These are phyloP conservation scores for Gomphus bonarii DNA, from an alignment of 1,284 basidiomycete genomes.

Conservation along the genomic window DNA sequence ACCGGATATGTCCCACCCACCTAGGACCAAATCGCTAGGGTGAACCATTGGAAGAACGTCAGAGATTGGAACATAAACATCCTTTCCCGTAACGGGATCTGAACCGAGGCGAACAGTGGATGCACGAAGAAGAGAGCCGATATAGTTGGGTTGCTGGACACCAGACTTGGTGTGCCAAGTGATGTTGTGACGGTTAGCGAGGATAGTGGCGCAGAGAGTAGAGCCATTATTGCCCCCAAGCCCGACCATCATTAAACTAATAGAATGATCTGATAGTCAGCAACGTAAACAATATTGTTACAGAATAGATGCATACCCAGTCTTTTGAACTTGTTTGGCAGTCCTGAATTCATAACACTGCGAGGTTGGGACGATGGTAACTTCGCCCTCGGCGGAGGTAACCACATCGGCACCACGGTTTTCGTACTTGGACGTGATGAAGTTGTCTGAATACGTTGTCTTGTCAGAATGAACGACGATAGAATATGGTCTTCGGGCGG, in stretches of 20 bases:
- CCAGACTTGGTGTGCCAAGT: slow-evolving; percentile 93
- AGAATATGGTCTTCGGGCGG: slow-evolving; percentile 64
- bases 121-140: slow-evolving; percentile 87
- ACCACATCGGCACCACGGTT: slow-evolving; percentile 77
- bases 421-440: slow-evolving; percentile 76
- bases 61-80: slow-evolving; percentile 87
- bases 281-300: slow-evolving; percentile 2
- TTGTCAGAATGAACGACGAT: slow-evolving; percentile 81
- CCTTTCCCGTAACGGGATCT: slow-evolving; percentile 78
- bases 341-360: slow-evolving; percentile 90
- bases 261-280: slow-evolving; percentile 11
- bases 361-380: slow-evolving; percentile 67
- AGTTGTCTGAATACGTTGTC: slow-evolving; percentile 71
- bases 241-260: slow-evolving; percentile 92
- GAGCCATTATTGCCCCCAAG: slow-evolving; percentile 97
- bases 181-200: slow-evolving; percentile 95
- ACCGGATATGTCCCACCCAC: slow-evolving; percentile 96
- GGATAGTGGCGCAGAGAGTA: slow-evolving; percentile 88
- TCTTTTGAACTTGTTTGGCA: slow-evolving; percentile 78
- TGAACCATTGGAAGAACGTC: slow-evolving; percentile 98
- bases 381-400: slow-evolving; percentile 54
- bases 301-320: slow-evolving; percentile 57
- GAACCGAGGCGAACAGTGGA: slow-evolving; percentile 90
- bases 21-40: slow-evolving; percentile 95
- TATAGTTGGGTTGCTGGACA: slow-evolving; percentile 92